Conservation (phyloP, 495 filamentous ascomycete genomes). For the Penicillium daleae region DNA sequence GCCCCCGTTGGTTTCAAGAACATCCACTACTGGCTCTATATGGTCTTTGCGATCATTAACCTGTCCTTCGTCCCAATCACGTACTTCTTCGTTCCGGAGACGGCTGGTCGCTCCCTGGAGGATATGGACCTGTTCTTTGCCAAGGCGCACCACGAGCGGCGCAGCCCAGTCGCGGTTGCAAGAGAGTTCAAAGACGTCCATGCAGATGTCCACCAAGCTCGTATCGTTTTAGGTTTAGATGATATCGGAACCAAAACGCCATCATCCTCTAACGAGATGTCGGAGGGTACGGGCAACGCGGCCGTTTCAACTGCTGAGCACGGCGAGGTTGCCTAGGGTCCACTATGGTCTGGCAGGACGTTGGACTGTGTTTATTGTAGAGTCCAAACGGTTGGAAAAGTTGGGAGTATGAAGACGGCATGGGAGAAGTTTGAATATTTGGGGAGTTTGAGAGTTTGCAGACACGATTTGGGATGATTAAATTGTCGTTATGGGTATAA, state of each 20-base stretch:
- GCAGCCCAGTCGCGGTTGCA: neutral
- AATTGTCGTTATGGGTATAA: neutral
- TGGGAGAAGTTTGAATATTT: neutral
- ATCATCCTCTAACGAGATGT: neutral
- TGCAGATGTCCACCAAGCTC: neutral
- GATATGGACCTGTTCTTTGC: conserved; percentile 83
- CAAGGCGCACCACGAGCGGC: conserved; percentile 68
- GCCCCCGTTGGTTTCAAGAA: conserved; percentile 71
- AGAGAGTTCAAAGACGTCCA: neutral
- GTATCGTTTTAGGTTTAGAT: neutral
- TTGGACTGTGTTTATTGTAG: neutral
- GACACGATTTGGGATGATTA: neutral
- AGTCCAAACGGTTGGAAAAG: neutral
- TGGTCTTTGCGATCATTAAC: conserved; percentile 77
- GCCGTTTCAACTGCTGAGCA: neutral
- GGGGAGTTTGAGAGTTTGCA: neutral
- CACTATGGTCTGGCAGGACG: neutral
- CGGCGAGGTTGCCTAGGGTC: neutral
- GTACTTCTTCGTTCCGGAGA: conserved; percentile 80
- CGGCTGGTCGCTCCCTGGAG: conserved; percentile 68
- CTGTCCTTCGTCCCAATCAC: conserved; percentile 72
- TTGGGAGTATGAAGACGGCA: neutral
- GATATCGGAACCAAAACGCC: neutral
- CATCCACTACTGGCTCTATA: conserved; percentile 76
- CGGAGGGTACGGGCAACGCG: neutral